These are phyloP conservation scores for Cinnamomum micranthum DNA, from an alignment of 164 flowering plant genomes.

Conservation along the genomic window DNA sequence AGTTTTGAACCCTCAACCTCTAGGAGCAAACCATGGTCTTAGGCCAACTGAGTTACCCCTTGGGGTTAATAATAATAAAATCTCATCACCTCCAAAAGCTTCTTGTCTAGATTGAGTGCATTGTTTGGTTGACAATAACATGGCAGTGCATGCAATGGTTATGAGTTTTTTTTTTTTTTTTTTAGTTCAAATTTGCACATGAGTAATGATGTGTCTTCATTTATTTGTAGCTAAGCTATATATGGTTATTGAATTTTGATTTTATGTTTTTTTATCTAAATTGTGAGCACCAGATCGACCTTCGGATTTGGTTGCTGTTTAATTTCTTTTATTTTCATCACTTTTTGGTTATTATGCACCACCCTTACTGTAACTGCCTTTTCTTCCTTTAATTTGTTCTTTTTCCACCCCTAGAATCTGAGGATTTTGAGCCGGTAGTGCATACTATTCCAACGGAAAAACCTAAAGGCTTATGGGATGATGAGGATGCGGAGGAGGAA, in stretches of 20 bases:
- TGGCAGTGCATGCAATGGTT: not conserved
- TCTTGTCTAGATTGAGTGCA: too few relatives aligned
- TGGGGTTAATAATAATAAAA: too few relatives aligned
- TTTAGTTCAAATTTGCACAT: not conserved
- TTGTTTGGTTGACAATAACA: too few relatives aligned
- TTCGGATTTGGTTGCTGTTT: not conserved
- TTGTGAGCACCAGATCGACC: not conserved
- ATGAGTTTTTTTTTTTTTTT: not conserved
- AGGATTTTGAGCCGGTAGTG: slow-evolving; percentile 50
- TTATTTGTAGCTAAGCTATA: not conserved
- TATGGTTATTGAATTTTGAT: not conserved
- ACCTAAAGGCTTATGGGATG: slow-evolving; percentile 60
- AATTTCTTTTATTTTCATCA: not conserved
- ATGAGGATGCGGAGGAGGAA: slow-evolving; percentile 75
- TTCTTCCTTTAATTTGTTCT: not conserved
- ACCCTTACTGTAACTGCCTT: not conserved
- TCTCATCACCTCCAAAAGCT: too few relatives aligned
- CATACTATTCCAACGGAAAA: slow-evolving; percentile 42
- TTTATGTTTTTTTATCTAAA: not conserved
- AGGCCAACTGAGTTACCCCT: too few relatives aligned
- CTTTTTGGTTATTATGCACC: not conserved
- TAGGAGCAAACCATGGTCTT: too few relatives aligned
- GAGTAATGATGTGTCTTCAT: not conserved
- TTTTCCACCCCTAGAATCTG: slow-evolving; percentile 14
- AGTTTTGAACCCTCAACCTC: too few relatives aligned